Percentiles rank a stretch among this genome's conserved stretches.
Conservation (phyloP, 768 basidiomycete species). For the Tulasnella sp. region DNA sequence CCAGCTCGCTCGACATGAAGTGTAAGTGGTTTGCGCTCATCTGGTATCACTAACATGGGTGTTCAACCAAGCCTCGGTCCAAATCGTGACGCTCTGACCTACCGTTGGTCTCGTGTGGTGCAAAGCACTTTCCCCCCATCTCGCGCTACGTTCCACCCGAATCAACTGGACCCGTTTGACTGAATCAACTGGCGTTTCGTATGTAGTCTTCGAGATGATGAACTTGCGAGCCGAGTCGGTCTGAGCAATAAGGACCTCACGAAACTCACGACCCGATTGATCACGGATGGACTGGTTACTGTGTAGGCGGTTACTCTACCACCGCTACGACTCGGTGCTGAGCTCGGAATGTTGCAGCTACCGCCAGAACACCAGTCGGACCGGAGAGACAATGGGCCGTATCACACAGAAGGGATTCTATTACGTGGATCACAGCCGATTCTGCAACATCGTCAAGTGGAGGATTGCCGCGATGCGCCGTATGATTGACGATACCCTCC, state of each 20-base stretch:
- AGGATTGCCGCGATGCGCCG: slow-evolving; percentile 85
- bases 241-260: slow-evolving; percentile 81
- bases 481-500: slow-evolving; percentile 77
- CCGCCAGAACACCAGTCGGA: neutral
- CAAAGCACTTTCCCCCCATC: slow-evolving; percentile 13
- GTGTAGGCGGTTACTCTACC: slow-evolving; percentile 34
- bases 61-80: slow-evolving; percentile 15
- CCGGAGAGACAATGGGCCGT: neutral
- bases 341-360: neutral
- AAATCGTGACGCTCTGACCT: neutral
- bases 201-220: slow-evolving; percentile 80
- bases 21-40: slow-evolving; percentile 51
- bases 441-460: slow-evolving; percentile 98
- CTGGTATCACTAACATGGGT: slow-evolving; percentile 11
- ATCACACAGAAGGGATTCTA: slow-evolving; percentile 57
- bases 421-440: slow-evolving; percentile 90
- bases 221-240: slow-evolving; percentile 82
- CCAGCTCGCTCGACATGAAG: slow-evolving; percentile 82
- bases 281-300: slow-evolving; percentile 65
- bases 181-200: slow-evolving; percentile 13
- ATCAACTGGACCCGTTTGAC: neutral
- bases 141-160: neutral
- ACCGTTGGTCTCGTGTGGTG: slow-evolving; percentile 21
- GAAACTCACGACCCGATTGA: slow-evolving; percentile 74
- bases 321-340: neutral